Conservation (phyloP, 495 filamentous ascomycete species). For the Xylaria castorea region DNA sequence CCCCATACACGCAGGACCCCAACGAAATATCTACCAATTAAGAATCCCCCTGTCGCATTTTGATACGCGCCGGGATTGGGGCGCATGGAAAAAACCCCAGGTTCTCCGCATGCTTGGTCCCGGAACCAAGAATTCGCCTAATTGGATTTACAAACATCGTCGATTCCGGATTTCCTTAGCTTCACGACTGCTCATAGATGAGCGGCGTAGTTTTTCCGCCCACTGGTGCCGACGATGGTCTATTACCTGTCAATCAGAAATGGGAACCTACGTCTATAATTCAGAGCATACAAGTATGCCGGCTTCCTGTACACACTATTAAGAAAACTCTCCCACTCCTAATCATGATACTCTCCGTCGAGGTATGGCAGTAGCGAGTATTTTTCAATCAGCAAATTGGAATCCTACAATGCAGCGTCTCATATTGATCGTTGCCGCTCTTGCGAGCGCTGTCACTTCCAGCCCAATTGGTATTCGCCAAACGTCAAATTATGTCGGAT, state of each 20-base stretch:
- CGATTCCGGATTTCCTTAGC: not conserved
- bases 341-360: not conserved
- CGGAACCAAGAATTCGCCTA: constrained; percentile 24
- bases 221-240: not conserved
- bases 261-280: not conserved
- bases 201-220: not conserved
- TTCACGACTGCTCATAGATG: not conserved
- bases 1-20: not conserved
- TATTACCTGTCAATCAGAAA: not conserved
- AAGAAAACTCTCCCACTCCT: not conserved
- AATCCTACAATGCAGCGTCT: not conserved
- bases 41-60: not conserved
- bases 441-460: not conserved
- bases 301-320: not conserved
- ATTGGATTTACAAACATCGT: constrained; percentile 15
- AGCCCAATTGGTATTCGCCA: constrained; percentile 22
- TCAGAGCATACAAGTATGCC: not conserved
- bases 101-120: constrained; percentile 34
- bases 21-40: not conserved
- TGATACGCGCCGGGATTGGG: constrained; percentile 29
- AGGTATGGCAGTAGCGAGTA: not conserved
- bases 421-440: not conserved
- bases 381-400: not conserved
- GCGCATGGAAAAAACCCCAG: constrained; percentile 42
- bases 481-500: constrained; percentile 39